These are phyloP conservation scores for Thuidium tamariscinum DNA, from an alignment of 225 moss, liverwort and hornwort genomes.

Conservation along the genomic window DNA sequence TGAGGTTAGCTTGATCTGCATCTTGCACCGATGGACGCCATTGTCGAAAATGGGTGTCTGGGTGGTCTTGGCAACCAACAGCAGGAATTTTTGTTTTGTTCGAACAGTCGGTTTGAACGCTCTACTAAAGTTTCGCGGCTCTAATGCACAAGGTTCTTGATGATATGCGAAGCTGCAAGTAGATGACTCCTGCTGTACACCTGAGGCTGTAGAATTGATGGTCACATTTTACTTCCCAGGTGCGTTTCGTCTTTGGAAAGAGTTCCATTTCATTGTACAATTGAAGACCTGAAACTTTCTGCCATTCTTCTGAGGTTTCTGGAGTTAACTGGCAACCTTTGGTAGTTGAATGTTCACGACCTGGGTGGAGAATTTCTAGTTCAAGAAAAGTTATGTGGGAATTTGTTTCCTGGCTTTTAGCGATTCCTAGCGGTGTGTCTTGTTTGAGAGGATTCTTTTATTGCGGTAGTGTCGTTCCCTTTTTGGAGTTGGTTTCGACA, in stretches of 20 bases:
- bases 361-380: no score
- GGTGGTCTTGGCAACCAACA: background rate
- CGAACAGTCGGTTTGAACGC: background rate
- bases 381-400: background rate
- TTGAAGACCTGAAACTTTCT: background rate
- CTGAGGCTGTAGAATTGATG: no score
- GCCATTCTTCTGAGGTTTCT: background rate
- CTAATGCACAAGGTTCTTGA: background rate
- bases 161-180: background rate
- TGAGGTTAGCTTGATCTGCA: background rate
- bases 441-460: background rate
- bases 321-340: background rate
- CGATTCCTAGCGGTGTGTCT: no score
- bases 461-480: no score
- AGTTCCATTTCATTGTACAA: slow-evolving; percentile 6
- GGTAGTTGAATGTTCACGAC: background rate
- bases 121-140: background rate
- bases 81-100: slow-evolving; percentile 11
- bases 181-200: no score
- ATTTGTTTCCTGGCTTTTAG: no score
- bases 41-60: background rate
- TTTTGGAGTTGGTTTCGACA: background rate
- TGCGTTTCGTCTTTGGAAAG: slow-evolving; percentile 2
- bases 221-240: no score
- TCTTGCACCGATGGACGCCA: background rate